Evolutionary conservation across 345 rosid genomes (phyloP).

Genomic region (Mallotus nudiflorus): DNA sequence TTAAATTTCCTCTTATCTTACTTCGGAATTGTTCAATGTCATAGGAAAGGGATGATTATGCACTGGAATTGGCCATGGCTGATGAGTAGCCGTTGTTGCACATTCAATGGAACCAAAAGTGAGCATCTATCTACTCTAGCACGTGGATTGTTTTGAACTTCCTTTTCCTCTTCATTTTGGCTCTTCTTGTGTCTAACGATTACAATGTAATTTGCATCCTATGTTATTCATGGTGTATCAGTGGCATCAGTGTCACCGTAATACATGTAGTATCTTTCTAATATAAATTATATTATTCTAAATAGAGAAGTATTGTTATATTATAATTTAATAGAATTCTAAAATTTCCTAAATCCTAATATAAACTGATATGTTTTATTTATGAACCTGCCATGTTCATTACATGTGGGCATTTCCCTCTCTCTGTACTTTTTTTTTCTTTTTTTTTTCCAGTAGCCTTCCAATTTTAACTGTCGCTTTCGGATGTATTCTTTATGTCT

Average conservation of each 20-base stretch:
- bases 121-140: conserved; percentile 16
- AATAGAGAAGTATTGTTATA: too few species aligned
- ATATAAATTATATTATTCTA: too few species aligned
- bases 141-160: conserved; percentile 8
- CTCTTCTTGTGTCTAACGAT: conserved; percentile 8
- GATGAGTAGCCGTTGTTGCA: conserved; percentile 56
- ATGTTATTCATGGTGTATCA: neutral
- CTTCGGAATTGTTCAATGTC: conserved; percentile 16
- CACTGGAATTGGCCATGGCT: conserved; percentile 86
- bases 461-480: too few species aligned
- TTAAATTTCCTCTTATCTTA: neutral
- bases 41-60: conserved; percentile 97
- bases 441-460: too few species aligned
- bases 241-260: neutral
- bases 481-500: too few species aligned
- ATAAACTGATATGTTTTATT: too few species aligned
- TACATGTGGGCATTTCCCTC: too few species aligned
- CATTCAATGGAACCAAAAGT: neutral
- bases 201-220: too few species aligned
- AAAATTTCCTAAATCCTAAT: too few species aligned
- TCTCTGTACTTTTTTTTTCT: too few species aligned
- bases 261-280: neutral
- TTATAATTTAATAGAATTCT: too few species aligned
- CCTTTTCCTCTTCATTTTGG: conserved; percentile 1
- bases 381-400: too few species aligned